Evolutionary conservation across 768 basidiomycete genomes (phyloP).

Genomic region (Kwoniella sp.): DNA sequence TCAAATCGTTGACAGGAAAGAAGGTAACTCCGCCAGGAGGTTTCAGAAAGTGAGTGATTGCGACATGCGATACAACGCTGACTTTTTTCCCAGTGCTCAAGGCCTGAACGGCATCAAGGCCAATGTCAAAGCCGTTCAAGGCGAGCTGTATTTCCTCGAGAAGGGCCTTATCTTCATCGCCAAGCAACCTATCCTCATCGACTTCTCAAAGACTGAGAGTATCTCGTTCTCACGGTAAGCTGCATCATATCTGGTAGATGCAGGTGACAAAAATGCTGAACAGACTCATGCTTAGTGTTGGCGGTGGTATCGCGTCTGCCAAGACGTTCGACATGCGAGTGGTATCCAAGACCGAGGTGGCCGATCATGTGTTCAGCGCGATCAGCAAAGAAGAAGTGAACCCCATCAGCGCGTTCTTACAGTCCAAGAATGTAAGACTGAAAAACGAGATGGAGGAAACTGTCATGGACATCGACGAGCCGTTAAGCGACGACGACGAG

Average conservation of each 20-base stretch:
- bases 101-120: constrained; percentile 96
- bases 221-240: constrained; percentile 78
- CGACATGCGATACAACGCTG: background rate
- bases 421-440: constrained; percentile 85
- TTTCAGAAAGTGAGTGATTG: constrained; percentile 71
- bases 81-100: constrained; percentile 64
- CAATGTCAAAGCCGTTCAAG: constrained; percentile 93
- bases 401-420: constrained; percentile 77
- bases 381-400: constrained; percentile 96
- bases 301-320: constrained; percentile 79
- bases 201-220: constrained; percentile 84
- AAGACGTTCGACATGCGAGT: constrained; percentile 94
- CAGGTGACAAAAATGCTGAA: background rate
- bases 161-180: constrained; percentile 98
- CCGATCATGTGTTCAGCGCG: constrained; percentile 85
- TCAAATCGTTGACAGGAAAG: constrained; percentile 85
- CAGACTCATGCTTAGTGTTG: constrained; percentile 63
- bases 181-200: constrained; percentile 87
- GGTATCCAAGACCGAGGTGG: constrained; percentile 71
- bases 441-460: constrained; percentile 95
- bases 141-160: constrained; percentile 96
- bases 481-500: constrained; percentile 60
- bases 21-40: constrained; percentile 85
- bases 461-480: constrained; percentile 61
- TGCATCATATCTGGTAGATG: background rate